Evolutionary conservation across 2,329 filamentous ascomycete genomes (phyloP), one percentile per base, ranked within the genome.

Genomic region (Cladosporium halotolerans): DNA sequence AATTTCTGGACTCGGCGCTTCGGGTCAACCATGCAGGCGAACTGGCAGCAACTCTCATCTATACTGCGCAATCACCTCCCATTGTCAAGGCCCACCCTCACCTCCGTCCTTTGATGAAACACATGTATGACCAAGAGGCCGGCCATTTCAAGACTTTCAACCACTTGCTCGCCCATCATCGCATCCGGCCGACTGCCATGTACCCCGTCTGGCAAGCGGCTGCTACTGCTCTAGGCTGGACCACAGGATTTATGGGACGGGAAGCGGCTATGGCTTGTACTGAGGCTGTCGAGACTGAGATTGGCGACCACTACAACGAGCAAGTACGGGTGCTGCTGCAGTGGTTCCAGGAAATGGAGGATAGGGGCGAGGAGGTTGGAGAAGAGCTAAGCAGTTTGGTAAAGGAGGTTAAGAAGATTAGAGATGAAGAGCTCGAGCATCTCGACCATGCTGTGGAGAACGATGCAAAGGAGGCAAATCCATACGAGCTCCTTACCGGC

Each of bases 181-280:
- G 90, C 53, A 84, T 99, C 48, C 88, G 93, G 0, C 93, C 93
- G 0, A 96, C 93, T 0, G 88, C 86, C 10, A 86, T 99, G 75
- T 95, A 95, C 66, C 93, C 93, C 0, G 58, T 96, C 2, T 99
- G 93, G 93, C 82, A 85, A 41, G 77, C 83, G 7, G 82, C 91
- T 9, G 88, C 93, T 1, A 85, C 86, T 0, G 82, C 85, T 0
- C 73, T 99, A 7, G 93, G 93, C 14, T 96, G 93, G 90, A 80
- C 82, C 4, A 99, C 93, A 0, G 93, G 88, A 0, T 73, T 93
- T 40, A 79, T 99, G 79, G 91, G 93, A 1, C 82, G 89, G 45
- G 90, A 97, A 72, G 91, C 92, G 2, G 92, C 93, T 34, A 99
- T 99, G 93, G 93, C 93, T 10, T 99, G 93, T 69, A 97, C 93